phyloP scores from a whole-genome alignment of 805 yeast genomes.

The Cyberlindnera japonica region DNA sequence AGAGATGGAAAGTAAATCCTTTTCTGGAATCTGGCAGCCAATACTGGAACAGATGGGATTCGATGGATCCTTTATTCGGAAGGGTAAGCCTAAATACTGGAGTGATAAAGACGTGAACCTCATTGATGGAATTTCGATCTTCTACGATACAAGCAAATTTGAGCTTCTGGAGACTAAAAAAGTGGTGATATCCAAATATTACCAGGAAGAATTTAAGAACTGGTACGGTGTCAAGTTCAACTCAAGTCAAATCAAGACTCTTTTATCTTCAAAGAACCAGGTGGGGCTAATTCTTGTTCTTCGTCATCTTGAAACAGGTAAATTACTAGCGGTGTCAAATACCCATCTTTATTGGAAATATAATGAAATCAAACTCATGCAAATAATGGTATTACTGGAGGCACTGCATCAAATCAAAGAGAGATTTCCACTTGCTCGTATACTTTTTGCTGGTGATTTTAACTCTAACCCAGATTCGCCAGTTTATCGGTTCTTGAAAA shows the following conservation, averaged over 20 bases:
- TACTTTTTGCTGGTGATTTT: conserved; percentile 54
- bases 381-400: conserved; percentile 43
- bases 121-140: conserved; percentile 60
- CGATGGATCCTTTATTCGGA: conserved; percentile 44
- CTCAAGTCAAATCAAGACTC: conserved; percentile 24
- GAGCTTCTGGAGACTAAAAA: conserved; percentile 34
- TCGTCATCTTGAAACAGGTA: conserved; percentile 39
- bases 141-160: conserved; percentile 46
- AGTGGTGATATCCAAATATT: conserved; percentile 29
- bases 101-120: conserved; percentile 34
- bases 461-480: conserved; percentile 49
- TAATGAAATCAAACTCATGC: conserved; percentile 52
- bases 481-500: conserved; percentile 42
- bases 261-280: conserved; percentile 47
- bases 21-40: conserved; percentile 37
- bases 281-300: conserved; percentile 52
- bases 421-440: conserved; percentile 29
- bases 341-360: conserved; percentile 62
- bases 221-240: conserved; percentile 15
- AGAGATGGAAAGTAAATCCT: conserved; percentile 46
- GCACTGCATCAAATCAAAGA: conserved; percentile 29
- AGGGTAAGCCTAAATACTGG: conserved; percentile 55
- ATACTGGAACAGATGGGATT: conserved; percentile 35
- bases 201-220: conserved; percentile 11
- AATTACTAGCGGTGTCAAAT: conserved; percentile 45